Evolutionary conservation across 2,329 filamentous ascomycete species (phyloP).

Genomic region (Fusarium musae): DNA sequence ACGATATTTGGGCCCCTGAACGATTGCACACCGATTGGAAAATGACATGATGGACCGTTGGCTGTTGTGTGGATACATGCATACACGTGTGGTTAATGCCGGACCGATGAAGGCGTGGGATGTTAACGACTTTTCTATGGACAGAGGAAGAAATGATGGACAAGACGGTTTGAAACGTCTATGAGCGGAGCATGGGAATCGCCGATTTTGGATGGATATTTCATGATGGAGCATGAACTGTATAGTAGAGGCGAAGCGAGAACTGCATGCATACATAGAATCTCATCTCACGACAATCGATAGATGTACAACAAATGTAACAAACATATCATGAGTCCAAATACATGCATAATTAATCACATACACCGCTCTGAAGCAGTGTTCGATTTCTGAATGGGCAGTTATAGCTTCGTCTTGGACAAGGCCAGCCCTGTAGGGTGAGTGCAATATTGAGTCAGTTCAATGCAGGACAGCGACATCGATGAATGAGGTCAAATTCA

Average conservation of each 20-base stretch:
- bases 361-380: conserved; percentile 3
- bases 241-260: conserved; percentile 7
- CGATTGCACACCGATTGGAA: background rate
- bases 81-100: conserved; percentile 17
- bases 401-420: background rate
- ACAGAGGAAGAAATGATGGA: conserved; percentile 6
- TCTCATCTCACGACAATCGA: conserved; percentile 35
- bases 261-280: conserved; percentile 33
- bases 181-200: conserved; percentile 9
- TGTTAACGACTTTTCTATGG: background rate
- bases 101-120: conserved; percentile 19
- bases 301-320: conserved; percentile 16
- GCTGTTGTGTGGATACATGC: conserved; percentile 21
- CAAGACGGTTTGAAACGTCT: conserved; percentile 1
- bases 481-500: background rate
- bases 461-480: background rate
- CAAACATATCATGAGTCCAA: background rate
- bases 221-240: conserved; percentile 7
- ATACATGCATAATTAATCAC: background rate
- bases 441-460: conserved; percentile 8
- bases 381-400: background rate
- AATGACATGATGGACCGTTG: conserved; percentile 21
- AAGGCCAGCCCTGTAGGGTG: conserved; percentile 6
- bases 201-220: conserved; percentile 11
- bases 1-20: conserved; percentile 9